A percentile compares a stretch with the other conserved stretches of the same genome.
Conservation (phyloP, 768 basidiomycete genomes). For the Suillus plorans region DNA sequence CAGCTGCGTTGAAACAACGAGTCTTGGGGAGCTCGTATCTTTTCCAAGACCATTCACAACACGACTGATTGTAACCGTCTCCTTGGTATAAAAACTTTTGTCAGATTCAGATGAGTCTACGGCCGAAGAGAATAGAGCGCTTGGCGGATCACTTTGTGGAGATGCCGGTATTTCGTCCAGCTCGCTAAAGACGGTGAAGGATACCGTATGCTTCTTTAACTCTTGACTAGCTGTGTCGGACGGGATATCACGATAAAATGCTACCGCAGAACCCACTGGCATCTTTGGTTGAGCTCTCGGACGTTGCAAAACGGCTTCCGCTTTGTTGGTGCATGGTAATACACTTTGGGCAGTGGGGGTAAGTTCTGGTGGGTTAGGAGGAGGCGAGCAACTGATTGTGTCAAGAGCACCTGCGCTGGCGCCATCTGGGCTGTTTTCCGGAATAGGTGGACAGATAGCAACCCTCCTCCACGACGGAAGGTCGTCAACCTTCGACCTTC, state of each 20-base stretch:
- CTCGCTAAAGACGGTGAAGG: conserved; percentile 81
- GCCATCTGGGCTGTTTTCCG: conserved; percentile 16
- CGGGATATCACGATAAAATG: conserved; percentile 67
- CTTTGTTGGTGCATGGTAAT: conserved; percentile 15
- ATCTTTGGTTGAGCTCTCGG: conserved; percentile 64
- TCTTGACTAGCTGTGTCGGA: conserved; percentile 50
- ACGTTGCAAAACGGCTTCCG: conserved; percentile 34
- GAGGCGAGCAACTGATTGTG: conserved; percentile 67
- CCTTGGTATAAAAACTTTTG: conserved; percentile 9
- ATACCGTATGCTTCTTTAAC: conserved; percentile 50
- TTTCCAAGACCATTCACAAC: conserved; percentile 15
- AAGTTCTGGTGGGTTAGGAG: conserved; percentile 42
- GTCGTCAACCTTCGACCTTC: conserved; percentile 36
- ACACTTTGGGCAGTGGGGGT: conserved; percentile 36
- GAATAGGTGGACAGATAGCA: conserved; percentile 10
- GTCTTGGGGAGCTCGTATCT: conserved; percentile 12
- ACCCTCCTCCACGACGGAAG: conserved; percentile 41
- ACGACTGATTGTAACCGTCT: conserved; percentile 12
- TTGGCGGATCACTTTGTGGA: conserved; percentile 18
- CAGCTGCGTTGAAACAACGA: conserved; percentile 28
- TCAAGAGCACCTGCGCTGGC: conserved; percentile 34
- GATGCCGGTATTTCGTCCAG: conserved; percentile 41
- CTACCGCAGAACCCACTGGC: conserved; percentile 70
- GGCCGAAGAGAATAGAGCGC: conserved; percentile 25
- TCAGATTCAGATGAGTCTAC: conserved; percentile 12